Base-by-base conservation (phyloP, 1,284 basidiomycete genomes). In the Xerocomus cyaneibrunnescens region DNA sequence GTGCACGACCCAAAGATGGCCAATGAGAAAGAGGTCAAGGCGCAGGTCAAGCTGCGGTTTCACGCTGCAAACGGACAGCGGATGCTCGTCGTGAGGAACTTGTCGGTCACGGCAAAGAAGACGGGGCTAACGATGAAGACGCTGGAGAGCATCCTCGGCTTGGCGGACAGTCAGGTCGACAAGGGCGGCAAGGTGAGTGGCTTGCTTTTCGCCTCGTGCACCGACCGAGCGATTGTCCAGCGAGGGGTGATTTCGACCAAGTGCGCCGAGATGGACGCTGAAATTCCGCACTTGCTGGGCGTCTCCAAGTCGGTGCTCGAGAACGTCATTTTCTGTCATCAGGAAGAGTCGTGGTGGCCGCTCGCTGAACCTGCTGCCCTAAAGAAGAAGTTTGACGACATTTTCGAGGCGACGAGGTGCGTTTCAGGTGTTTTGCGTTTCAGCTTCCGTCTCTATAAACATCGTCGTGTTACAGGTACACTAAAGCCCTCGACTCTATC, bases 381-480 rank as follows among this genome's bases (percentile, higher is more conserved):
- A 36, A 99, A 99, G 78, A 98, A 98, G 79, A 97, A 97, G 69
- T 98, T 97, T 58, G 97, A 99, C 64, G 97, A 99, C 65, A 99
- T 99, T 58, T 99, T 99, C 61, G 97, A 99, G 69, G 97, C 97
- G 1, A 99, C 96, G 2, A 89, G 89, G 92, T 93, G 52, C 48
- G 62, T 58, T n/a, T 7, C 6, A 21, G 6, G 14, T 12, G 7
- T 19, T 17, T 21, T 30, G 28, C 10, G 7, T 37, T 22, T 31
- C 16, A 1, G 0, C 17, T n/a, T 22, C 9, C 35, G 2, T 32
- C 1, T 37, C 8, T n/a, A 14, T 3, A 19, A 22, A 36, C 9
- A n/a, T n/a, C n/a, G n/a, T n/a, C 7, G 31, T 6, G 13, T 8
- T 28, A 5, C 38, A 95, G 93, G 62, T 98, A 96, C 67, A 98